These are phyloP conservation scores for Pseudogymnoascus sp. DNA, from an alignment of 2,329 filamentous ascomycete species.

Conservation along the genomic window DNA sequence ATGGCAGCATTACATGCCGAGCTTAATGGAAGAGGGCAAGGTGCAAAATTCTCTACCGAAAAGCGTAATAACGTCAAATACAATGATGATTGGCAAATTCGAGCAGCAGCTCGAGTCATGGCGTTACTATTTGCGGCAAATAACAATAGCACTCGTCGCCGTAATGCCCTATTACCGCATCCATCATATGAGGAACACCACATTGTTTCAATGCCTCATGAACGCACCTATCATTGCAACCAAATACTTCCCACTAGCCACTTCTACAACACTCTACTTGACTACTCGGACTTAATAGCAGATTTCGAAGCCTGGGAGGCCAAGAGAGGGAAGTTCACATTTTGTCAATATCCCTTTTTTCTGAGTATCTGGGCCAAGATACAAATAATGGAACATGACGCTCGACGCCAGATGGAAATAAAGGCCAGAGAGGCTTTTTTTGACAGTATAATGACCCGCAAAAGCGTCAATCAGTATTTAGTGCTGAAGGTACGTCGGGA, in stretches of 20 bases:
- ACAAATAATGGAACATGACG: constrained; percentile 81
- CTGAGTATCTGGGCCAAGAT: constrained; percentile 91
- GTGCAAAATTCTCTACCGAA: constrained; percentile 45
- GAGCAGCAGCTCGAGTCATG: constrained; percentile 72
- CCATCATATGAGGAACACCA: constrained; percentile 23
- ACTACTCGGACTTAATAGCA: constrained; percentile 75
- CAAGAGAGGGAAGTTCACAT: constrained; percentile 67
- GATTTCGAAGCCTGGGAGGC: constrained; percentile 88
- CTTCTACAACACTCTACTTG: constrained; percentile 82
- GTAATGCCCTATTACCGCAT: constrained; percentile 31
- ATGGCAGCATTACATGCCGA: constrained; percentile 69
- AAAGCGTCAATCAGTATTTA: constrained; percentile 69
- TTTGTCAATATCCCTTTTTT: constrained; percentile 89
- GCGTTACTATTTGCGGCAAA: constrained; percentile 79
- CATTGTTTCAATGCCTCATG: constrained; percentile 18
- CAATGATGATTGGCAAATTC: constrained; percentile 83
- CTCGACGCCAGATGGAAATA: constrained; percentile 79
- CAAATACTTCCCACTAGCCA: constrained; percentile 72
- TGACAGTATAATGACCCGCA: constrained; percentile 73
- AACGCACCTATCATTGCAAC: constrained; percentile 44
- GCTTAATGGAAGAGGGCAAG: constrained; percentile 48
- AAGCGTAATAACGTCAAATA: constrained; percentile 57
- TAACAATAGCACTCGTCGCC: constrained; percentile 39
- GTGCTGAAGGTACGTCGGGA: constrained; percentile 72
- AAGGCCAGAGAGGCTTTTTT: constrained; percentile 89